Evolutionary conservation across 257 asterid genomes (phyloP), one percentile per base, ranked within the genome.

Genomic region (Capsicum pubescens): DNA sequence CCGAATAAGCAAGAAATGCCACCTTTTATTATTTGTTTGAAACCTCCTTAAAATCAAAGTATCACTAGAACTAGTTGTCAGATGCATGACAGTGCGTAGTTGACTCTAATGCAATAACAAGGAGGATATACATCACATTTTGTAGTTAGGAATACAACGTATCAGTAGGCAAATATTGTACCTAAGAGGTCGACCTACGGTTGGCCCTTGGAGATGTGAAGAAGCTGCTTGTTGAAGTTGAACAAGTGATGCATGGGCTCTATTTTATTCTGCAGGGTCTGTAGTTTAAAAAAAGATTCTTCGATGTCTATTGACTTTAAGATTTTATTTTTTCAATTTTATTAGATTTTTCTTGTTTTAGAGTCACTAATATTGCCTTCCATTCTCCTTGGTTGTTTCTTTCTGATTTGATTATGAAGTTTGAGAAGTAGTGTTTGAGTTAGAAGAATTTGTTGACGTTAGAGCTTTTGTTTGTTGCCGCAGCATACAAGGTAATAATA

Each of bases 221-320:
- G 98, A 89, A 70, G 95, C 94, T 17, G 92, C 86, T 83, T 94
- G 98, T 80, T 96, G 99, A 72, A 96, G 91, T 80, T 96, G 99
- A 78, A 90, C 91, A 58, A 96, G 98, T 44, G 99, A 91, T 83
- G 98, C 91, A 61, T 96, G 94, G 7, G 98, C 91, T 67, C 98
- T 90, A 83, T 89, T 89, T 82, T 26, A 26, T 26, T 26, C 32
- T 26, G 32, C 32, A 26, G 32, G 32, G 32, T 1, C 32, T 26
- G 32, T 26, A 26, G 32, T 26, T 26, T 26, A 26, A 26, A 26
- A 26, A 26, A 26, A 26, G 26, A 26, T 26, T 26, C 26, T 26
- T 26, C 26, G 26, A 26, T 26, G 26, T 26, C 32, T 26, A 26
- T 26, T 26, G 32, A 26, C 32, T 26, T 26, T 26, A 26, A 26